A percentile compares a stretch with the other conserved stretches of the same genome.
Conservation (phyloP, 495 filamentous ascomycete genomes). For the Penicillium angulare region DNA sequence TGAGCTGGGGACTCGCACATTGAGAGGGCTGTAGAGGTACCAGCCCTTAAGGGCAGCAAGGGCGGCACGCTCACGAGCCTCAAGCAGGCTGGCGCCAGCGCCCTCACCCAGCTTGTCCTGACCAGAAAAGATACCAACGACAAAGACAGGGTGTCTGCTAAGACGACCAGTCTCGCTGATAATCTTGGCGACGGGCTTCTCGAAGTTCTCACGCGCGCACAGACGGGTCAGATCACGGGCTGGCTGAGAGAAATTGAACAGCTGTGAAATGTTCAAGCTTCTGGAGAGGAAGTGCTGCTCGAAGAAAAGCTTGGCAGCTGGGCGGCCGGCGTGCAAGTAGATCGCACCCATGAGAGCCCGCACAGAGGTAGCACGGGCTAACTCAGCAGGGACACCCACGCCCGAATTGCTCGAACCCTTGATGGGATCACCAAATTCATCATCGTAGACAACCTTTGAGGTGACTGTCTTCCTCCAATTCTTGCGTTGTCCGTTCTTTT, state of each 20-base stretch:
- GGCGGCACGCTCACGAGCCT: conserved; percentile 74
- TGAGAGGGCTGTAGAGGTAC: conserved; percentile 87
- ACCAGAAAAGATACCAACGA: conserved; percentile 92
- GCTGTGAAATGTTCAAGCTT: conserved; percentile 65
- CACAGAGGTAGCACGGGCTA: conserved; percentile 65
- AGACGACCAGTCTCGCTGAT: conserved; percentile 83
- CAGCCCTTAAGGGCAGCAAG: conserved; percentile 84
- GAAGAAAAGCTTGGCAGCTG: conserved; percentile 75
- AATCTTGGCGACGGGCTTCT: conserved; percentile 79
- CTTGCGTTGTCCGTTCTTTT: conserved; percentile 31
- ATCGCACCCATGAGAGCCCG: conserved; percentile 79
- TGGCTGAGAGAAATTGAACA: conserved; percentile 83
- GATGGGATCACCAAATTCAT: conserved; percentile 71
- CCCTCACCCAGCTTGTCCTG: conserved; percentile 87
- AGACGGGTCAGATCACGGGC: conserved; percentile 75
- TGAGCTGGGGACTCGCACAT: conserved; percentile 74
- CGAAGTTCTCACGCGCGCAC: conserved; percentile 86
- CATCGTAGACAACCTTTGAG: conserved; percentile 70
- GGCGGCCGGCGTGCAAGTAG: conserved; percentile 72
- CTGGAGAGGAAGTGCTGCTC: conserved; percentile 77
- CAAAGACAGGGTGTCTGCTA: conserved; percentile 81
- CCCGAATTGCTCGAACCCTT: conserved; percentile 17
- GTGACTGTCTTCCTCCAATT: conserved; percentile 70
- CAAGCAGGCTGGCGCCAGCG: conserved; percentile 66
- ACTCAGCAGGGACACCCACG: conserved; percentile 41